phyloP scores from a whole-genome alignment of 2,329 filamentous ascomycete species.

The Bertia moriformis region DNA sequence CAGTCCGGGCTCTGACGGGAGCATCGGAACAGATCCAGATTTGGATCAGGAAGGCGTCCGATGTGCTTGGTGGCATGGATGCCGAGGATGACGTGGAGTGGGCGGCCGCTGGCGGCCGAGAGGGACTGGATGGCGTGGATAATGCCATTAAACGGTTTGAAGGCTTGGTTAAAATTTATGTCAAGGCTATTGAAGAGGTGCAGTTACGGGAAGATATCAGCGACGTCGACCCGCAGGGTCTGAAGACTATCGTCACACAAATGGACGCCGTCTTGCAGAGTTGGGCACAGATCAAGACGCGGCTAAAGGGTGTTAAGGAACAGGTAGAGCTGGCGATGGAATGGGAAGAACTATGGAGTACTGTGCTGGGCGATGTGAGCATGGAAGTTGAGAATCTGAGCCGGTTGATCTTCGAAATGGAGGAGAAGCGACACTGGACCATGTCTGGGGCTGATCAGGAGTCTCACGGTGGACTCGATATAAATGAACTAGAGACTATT shows the following conservation, averaged over 20 bases:
- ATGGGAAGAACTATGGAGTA: slow-evolving; percentile 95
- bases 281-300: slow-evolving; percentile 70
- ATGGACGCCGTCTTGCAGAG: slow-evolving; percentile 78
- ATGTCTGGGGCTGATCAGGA: slow-evolving; percentile 47
- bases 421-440: slow-evolving; percentile 78
- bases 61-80: slow-evolving; percentile 77
- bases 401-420: slow-evolving; percentile 88
- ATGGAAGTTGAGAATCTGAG: slow-evolving; percentile 70
- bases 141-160: slow-evolving; percentile 73
- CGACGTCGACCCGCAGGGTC: slow-evolving; percentile 54
- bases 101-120: slow-evolving; percentile 75
- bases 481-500: slow-evolving; percentile 80
- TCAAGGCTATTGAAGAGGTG: slow-evolving; percentile 82
- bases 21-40: slow-evolving; percentile 83
- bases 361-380: slow-evolving; percentile 82
- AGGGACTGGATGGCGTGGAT: slow-evolving; percentile 62
- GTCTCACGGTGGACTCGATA: slow-evolving; percentile 28
- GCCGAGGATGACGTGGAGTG: slow-evolving; percentile 96
- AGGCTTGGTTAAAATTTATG: slow-evolving; percentile 78
- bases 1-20: slow-evolving; percentile 67
- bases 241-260: slow-evolving; percentile 64
- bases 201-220: slow-evolving; percentile 66
- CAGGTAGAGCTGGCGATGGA: slow-evolving; percentile 98
- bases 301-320: slow-evolving; percentile 65
- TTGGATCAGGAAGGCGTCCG: slow-evolving; percentile 85